A percentile compares a stretch with the other conserved stretches of the same genome.
Conservation (phyloP, 345 rosid species). For the Zanthoxylum bungeanum region DNA sequence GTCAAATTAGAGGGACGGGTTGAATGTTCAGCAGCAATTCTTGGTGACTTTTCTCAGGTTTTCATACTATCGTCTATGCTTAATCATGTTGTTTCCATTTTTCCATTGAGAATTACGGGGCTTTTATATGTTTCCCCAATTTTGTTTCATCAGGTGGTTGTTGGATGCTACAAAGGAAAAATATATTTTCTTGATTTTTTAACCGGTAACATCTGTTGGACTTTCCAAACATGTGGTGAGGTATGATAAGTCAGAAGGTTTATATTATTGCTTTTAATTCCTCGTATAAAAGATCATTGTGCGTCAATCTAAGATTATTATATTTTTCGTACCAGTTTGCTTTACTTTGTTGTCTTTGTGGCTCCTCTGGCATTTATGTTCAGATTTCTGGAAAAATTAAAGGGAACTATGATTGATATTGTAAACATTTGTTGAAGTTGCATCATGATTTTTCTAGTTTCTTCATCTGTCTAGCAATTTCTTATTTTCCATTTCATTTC, state of each 20-base stretch:
- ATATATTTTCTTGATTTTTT: conserved; percentile 75
- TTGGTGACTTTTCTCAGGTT: conserved; percentile 80
- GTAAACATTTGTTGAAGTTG: neutral
- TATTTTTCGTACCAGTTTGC: neutral
- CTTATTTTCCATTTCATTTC: neutral
- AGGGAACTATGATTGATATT: neutral
- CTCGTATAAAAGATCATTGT: neutral
- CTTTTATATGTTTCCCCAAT: conserved; percentile 6
- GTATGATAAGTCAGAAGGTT: conserved; percentile 33
- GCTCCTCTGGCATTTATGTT: neutral
- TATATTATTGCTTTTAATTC: conserved; percentile 11
- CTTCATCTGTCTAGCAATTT: neutral
- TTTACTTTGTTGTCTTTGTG: neutral
- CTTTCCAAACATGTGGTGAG: conserved; percentile 82
- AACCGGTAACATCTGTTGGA: conserved; percentile 70
- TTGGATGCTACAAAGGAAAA: conserved; percentile 88
- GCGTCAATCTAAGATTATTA: neutral
- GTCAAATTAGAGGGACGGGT: conserved; percentile 69
- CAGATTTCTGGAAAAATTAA: neutral
- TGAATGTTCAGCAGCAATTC: conserved; percentile 82
- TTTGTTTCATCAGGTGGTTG: conserved; percentile 55
- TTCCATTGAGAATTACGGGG: conserved; percentile 10
- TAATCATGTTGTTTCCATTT: conserved; percentile 16
- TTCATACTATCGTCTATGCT: conserved; percentile 16
- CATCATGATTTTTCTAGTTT: neutral